Percentiles rank a stretch among this genome's conserved stretches.
Evolutionary conservation across 176 grass and related monocot species (phyloP).

Genomic region (bread wheat (Triticum aestivum)): DNA sequence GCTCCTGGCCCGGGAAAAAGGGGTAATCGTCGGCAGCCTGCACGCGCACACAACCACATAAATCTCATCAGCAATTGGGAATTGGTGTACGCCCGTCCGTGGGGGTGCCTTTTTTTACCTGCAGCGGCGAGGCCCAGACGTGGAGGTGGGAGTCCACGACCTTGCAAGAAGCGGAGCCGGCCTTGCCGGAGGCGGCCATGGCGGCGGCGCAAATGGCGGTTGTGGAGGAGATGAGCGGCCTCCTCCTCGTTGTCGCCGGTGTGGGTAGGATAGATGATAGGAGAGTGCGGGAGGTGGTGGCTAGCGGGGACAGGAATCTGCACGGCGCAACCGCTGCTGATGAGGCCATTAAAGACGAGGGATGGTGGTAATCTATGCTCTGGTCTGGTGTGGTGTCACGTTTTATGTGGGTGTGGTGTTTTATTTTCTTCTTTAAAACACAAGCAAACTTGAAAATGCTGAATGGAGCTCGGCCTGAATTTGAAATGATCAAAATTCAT

Average conservation of each 20-base stretch:
- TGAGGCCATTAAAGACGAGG: slow-evolving; percentile 20
- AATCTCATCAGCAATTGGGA: neutral
- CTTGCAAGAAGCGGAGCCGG: slow-evolving; percentile 39
- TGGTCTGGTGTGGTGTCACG: neutral
- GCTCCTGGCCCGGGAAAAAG: slow-evolving; percentile 74
- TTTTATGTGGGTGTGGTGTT: neutral
- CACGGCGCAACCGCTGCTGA: neutral
- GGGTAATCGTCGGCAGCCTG: slow-evolving; percentile 60
- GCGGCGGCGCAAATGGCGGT: neutral
- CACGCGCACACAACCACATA: neutral
- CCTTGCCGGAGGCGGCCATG: slow-evolving; percentile 33
- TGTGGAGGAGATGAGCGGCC: slow-evolving; percentile 29
- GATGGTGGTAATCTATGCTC: neutral
- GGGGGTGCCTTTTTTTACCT: slow-evolving; percentile 36
- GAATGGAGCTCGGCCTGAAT: no score
- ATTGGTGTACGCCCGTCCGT: neutral
- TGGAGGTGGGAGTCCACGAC: slow-evolving; percentile 87
- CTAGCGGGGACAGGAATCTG: slow-evolving; percentile 21
- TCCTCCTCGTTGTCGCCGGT: slow-evolving; percentile 1
- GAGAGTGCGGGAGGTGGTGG: slow-evolving; percentile 1
- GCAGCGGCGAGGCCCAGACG: slow-evolving; percentile 73
- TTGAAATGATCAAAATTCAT: no score
- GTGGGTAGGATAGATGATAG: neutral
- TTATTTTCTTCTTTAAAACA: no score
- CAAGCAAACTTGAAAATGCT: no score